Conservation (phyloP, 257 asterid species). For the Plantago ovata region DNA sequence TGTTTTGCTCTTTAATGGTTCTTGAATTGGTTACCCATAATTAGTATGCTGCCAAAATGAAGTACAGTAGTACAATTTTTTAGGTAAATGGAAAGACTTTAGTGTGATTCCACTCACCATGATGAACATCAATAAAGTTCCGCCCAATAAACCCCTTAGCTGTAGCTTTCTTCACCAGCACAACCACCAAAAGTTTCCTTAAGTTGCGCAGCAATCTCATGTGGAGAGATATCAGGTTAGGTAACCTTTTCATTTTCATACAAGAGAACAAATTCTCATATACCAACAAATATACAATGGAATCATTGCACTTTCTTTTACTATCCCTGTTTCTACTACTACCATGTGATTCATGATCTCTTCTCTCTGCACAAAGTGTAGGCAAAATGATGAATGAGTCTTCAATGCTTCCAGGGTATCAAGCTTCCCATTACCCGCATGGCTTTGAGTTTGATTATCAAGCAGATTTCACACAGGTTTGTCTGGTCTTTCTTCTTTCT, state of each 20-base stretch:
- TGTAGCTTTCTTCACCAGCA: slow-evolving; percentile 19
- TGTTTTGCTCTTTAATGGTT: too few species aligned
- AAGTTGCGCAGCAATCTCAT: slow-evolving; percentile 10
- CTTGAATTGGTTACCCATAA: too few species aligned
- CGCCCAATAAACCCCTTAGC: neutral
- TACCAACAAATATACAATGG: neutral
- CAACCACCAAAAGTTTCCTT: slow-evolving; percentile 27
- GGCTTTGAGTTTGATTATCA: slow-evolving; percentile 73
- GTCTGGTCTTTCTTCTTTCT: slow-evolving; percentile 1
- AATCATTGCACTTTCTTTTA: neutral
- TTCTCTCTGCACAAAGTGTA: slow-evolving; percentile 6
- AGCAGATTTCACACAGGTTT: slow-evolving; percentile 55
- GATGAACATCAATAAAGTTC: neutral
- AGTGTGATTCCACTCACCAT: neutral
- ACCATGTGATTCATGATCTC: neutral
- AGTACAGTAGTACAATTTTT: too few species aligned
- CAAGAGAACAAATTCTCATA: neutral
- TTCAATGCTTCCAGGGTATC: slow-evolving; percentile 29
- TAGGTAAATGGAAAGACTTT: neutral
- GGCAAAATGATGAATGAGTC: slow-evolving; percentile 48
- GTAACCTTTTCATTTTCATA: slow-evolving; percentile 26
- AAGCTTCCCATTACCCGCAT: too few species aligned
- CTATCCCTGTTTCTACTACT: neutral
- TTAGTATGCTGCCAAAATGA: too few species aligned
- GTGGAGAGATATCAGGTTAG: slow-evolving; percentile 26